Evolutionary conservation across 345 rosid species (phyloP).

Genomic region (Gossypium arboreum): DNA sequence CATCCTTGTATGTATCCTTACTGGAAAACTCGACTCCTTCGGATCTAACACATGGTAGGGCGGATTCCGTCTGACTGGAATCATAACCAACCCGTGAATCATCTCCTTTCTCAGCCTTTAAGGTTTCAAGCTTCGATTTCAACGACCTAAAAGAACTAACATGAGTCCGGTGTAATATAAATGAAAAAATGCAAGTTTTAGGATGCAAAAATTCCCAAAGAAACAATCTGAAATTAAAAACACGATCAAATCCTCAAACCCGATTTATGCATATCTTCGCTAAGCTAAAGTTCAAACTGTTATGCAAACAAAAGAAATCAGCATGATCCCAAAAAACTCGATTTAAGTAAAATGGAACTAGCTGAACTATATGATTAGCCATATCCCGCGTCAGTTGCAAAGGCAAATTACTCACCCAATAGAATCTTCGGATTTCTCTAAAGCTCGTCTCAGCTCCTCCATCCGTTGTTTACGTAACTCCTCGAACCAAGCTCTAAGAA

Average conservation of each 20-base stretch:
- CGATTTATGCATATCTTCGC: background rate
- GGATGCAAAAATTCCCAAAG: background rate
- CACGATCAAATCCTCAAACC: background rate
- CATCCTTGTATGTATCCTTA: slow-evolving; percentile 57
- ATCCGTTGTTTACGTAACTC: slow-evolving; percentile 78
- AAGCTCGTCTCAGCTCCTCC: slow-evolving; percentile 63
- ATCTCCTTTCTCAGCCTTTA: slow-evolving; percentile 54
- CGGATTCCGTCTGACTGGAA: slow-evolving; percentile 65
- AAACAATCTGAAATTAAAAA: background rate
- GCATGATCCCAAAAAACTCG: background rate
- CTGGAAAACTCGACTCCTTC: slow-evolving; percentile 57
- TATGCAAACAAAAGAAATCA: background rate
- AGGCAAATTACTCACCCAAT: slow-evolving; percentile 58
- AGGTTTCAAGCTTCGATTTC: slow-evolving; percentile 66
- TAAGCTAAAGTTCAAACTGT: background rate
- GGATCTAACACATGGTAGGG: slow-evolving; percentile 42
- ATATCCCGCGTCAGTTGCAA: background rate
- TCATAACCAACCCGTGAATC: slow-evolving; percentile 38
- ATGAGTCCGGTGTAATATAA: background rate
- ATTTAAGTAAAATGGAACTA: background rate
- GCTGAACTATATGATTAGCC: background rate
- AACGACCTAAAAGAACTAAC: slow-evolving; percentile 45
- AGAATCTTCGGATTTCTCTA: slow-evolving; percentile 64
- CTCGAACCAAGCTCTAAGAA: slow-evolving; percentile 68
- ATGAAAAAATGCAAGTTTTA: background rate